Evolutionary conservation across 495 filamentous ascomycete genomes (phyloP), one percentile per base, ranked within the genome.

Genomic region (Clohesyomyces aquaticus): DNA sequence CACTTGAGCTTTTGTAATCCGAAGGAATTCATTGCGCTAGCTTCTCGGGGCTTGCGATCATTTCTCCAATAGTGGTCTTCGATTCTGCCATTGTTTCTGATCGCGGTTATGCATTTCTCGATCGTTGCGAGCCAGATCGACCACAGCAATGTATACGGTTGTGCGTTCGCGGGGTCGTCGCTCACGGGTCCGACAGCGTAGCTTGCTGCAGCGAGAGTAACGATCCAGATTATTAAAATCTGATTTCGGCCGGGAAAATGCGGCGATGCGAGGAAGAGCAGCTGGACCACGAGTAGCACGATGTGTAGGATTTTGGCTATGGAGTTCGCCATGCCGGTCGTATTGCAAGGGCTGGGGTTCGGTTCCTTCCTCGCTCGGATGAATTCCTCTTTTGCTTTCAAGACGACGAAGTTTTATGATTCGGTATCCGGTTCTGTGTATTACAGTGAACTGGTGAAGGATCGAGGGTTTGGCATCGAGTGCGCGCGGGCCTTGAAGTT

Each of bases 91-190:
- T 32, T 10, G 4, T 42, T 16, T 9, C 28, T 4, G 19, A 28
- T 21, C 4, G 58, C 26, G 3, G 48, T 45, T n/a, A 53, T 26
- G 22, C 47, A 50, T 25, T 52, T 51, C 49, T 52, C 58, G 1
- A 61, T 14, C 14, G 58, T 54, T 8, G 27, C 58, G 22, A 61
- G 35, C 29, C 48, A 61, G 27, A 61, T 28, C 32, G 58, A 32
- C 58, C 58, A 61, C 1, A 52, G 29, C 6, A 53, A 25, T 9
- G 47, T 53, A 18, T 42, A 61, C 11, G 58, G 47, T 38, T 61
- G 58, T 12, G 47, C 49, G 12, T 42, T 21, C 10, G 19, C 3
- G 12, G 35, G 3, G 23, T 43, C n/a, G 19, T 26, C 11, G 35
- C 54, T 46, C 16, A 42, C 35, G 9, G 54, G 54, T 6, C 54